Conservation (phyloP, 345 rosid species). For the Melaleuca alternifolia region DNA sequence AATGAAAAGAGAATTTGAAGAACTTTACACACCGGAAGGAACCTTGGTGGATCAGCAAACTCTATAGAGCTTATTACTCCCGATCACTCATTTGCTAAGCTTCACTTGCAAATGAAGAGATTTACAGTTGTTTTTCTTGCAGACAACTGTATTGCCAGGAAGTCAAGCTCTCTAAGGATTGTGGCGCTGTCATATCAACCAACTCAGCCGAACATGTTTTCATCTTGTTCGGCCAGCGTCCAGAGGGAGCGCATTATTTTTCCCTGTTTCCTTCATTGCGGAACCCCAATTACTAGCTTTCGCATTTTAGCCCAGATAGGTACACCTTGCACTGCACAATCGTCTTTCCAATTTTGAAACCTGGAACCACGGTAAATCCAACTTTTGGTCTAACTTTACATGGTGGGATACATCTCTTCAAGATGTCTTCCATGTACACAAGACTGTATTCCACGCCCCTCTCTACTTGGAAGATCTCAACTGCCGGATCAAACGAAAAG, state of each 20-base stretch:
- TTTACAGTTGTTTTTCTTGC: not conserved
- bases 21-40: not conserved
- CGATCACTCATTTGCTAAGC: not conserved
- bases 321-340: slow-evolving; percentile 77
- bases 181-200: not conserved
- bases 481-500: slow-evolving; percentile 68
- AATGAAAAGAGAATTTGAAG: not conserved
- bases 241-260: not conserved
- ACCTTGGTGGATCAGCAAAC: not conserved
- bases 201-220: not conserved
- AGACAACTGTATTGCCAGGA: not conserved
- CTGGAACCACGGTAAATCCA: slow-evolving; percentile 87
- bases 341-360: slow-evolving; percentile 69
- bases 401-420: slow-evolving; percentile 17
- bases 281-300: slow-evolving; percentile 14
- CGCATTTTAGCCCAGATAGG: slow-evolving; percentile 35
- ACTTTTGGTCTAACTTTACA: slow-evolving; percentile 44
- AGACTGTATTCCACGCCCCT: slow-evolving; percentile 66
- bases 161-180: not conserved
- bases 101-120: not conserved
- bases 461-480: slow-evolving; percentile 84
- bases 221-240: not conserved
- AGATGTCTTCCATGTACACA: slow-evolving; percentile 81
- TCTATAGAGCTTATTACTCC: not conserved
- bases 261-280: not conserved